Conservation (phyloP, 2,329 filamentous ascomycete genomes). For the Trichoderma hamatum region DNA sequence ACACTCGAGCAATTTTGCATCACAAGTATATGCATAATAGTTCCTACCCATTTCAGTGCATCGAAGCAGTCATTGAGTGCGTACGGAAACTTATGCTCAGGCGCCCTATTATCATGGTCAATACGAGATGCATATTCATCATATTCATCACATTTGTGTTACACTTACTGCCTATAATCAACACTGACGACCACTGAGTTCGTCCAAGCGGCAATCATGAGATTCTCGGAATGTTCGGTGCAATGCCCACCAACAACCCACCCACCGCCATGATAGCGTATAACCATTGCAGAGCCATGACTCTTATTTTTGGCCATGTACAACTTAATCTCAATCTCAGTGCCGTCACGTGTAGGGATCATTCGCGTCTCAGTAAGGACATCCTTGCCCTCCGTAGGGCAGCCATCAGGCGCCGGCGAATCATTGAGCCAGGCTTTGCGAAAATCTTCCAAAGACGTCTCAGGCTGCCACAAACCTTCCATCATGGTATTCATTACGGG, state of each 20-base stretch:
- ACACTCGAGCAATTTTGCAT: background rate
- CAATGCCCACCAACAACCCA: constrained; percentile 8
- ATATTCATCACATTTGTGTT: background rate
- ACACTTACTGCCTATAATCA: background rate
- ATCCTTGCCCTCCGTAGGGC: background rate
- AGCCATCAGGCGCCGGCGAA: background rate
- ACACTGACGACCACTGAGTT: background rate
- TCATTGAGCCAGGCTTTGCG: constrained; percentile 2
- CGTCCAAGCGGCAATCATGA: constrained; percentile 3
- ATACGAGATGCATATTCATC: background rate
- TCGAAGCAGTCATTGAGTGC: background rate
- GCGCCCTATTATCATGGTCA: background rate
- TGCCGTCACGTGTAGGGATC: too few species aligned
- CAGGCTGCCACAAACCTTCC: background rate
- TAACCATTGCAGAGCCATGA: background rate
- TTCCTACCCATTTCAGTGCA: background rate
- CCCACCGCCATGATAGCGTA: constrained; percentile 1
- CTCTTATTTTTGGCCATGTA: too few species aligned
- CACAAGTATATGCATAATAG: background rate
- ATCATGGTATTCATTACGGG: constrained; percentile 2
- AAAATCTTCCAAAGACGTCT: constrained; percentile 2
- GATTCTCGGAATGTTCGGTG: background rate
- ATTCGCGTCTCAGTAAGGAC: too few species aligned
- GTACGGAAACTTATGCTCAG: background rate
- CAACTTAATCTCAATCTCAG: too few species aligned